These are phyloP conservation scores for Phytophthora palmivora DNA, from an alignment of 352 stramenopile genomes.

Conservation along the genomic window DNA sequence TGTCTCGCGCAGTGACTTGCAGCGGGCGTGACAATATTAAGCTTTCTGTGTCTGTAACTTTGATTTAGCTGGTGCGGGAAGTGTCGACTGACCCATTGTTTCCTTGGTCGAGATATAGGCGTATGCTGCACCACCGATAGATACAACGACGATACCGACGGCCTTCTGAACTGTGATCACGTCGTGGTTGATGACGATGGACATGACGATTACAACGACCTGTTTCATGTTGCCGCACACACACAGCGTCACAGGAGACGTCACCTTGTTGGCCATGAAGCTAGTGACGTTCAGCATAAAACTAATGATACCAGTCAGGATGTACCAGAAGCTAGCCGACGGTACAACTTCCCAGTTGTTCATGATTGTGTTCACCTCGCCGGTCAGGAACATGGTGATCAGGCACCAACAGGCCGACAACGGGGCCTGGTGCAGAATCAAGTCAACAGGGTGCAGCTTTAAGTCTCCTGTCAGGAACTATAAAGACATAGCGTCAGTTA, in stretches of 20 bases:
- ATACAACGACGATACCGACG: slow-evolving; percentile 74
- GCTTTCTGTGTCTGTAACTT: slow-evolving; percentile 32
- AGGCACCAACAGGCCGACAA: slow-evolving; percentile 92
- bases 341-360: slow-evolving; percentile 72
- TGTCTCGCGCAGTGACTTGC: slow-evolving; percentile 14
- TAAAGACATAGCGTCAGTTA: slow-evolving; percentile 17
- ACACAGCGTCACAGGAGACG: slow-evolving; percentile 93
- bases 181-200: slow-evolving; percentile 81
- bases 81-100: slow-evolving; percentile 60
- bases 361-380: slow-evolving; percentile 71
- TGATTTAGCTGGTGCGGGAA: slow-evolving; percentile 42
- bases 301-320: slow-evolving; percentile 90
- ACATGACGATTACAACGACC: slow-evolving; percentile 87
- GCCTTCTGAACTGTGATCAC: slow-evolving; percentile 73
- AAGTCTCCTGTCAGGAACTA: slow-evolving; percentile 92
- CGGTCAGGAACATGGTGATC: slow-evolving; percentile 79
- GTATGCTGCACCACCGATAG: slow-evolving; percentile 70
- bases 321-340: slow-evolving; percentile 68
- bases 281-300: slow-evolving; percentile 95
- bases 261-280: slow-evolving; percentile 96
- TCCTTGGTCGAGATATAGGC: slow-evolving; percentile 82
- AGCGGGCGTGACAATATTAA: slow-evolving; percentile 17
- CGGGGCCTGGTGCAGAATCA: slow-evolving; percentile 93
- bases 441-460: slow-evolving; percentile 93
- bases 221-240: slow-evolving; percentile 97